Conservation (phyloP, 208 protist genomes). For the Endotrypanum monterogeii region DNA sequence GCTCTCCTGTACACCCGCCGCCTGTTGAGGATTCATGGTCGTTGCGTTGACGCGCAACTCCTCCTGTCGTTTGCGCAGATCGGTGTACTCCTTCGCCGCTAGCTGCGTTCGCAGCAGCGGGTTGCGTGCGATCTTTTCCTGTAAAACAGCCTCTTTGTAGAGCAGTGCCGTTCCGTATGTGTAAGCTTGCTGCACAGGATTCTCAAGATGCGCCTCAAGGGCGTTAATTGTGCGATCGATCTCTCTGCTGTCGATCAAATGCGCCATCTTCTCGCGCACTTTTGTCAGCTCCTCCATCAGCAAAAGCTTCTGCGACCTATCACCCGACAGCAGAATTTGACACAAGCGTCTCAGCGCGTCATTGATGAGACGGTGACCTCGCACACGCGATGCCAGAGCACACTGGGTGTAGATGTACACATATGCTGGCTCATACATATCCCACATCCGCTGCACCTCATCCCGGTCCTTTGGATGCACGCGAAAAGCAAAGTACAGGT, state of each 20-base stretch:
- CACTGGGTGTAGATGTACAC: constrained; percentile 86
- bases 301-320: constrained; percentile 54
- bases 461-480: constrained; percentile 70
- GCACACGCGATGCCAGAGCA: constrained; percentile 64
- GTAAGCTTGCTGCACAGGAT: constrained; percentile 63
- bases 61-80: constrained; percentile 57
- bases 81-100: constrained; percentile 69
- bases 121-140: constrained; percentile 65
- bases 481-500: constrained; percentile 88
- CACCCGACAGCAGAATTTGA: constrained; percentile 77
- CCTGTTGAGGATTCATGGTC: constrained; percentile 59
- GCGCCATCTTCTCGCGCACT: constrained; percentile 81
- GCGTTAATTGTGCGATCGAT: constrained; percentile 81
- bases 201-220: constrained; percentile 58
- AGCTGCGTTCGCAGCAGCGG: constrained; percentile 67
- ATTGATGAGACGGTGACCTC: constrained; percentile 80
- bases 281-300: constrained; percentile 76
- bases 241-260: constrained; percentile 75
- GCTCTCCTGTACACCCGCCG: constrained; percentile 51
- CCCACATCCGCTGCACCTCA: constrained; percentile 78
- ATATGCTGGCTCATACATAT: constrained; percentile 85
- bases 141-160: constrained; percentile 58
- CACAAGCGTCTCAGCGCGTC: constrained; percentile 81
- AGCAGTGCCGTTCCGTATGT: constrained; percentile 79
- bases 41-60: constrained; percentile 47